Evolutionary conservation across 768 basidiomycete genomes (phyloP), one percentile per base, ranked within the genome.

Genomic region (Hericium erinaceus): DNA sequence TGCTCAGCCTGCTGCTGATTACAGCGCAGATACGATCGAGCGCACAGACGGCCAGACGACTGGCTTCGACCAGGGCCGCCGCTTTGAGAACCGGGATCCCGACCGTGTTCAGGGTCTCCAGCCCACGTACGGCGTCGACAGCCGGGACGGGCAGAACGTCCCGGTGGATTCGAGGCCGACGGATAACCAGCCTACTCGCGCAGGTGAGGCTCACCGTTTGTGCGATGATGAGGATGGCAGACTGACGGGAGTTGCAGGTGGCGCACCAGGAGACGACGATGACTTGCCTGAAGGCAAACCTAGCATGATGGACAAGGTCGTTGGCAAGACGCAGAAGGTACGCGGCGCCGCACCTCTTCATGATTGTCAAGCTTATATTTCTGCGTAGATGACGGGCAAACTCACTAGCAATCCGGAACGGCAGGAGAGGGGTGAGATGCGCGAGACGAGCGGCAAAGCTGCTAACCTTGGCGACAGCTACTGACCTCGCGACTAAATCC

Each of bases 321-420:
- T 82, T 39, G 83, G 83, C 3, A 84, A 84, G 71, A 73, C 77
- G 0, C 73, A 84, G 63, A 77, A 84, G 75, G 83, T 81, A 13
- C 2, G 64, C 58, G 10, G 4, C 15, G 15, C 28, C 18, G 13
- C 18, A 39, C 4, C 40, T 55, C 41, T 26, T 9, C 4, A 22
- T 38, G 55, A 6, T 10, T 12, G 11, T 39, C 13, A 3, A 2
- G 18, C 8, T 24, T 57, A 24, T 4, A 7, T 44, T 2, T 12
- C 10, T 37, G 5, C 20, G 20, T 49, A 82, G 81, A 68, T 82
- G 44, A 61, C 77, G 28, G 81, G 82, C 8, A 83, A 84, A 66
- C 55, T 71, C 39, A 69, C 70, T 13, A 55, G 73, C 20, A 81
- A 84, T 10, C 66, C 74, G 0, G 81, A 76, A 7, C 54, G 80